A percentile compares a stretch with the other conserved stretches of the same genome.
Evolutionary conservation across 805 yeast species (phyloP).

Genomic region (Kodamaea restingae): DNA sequence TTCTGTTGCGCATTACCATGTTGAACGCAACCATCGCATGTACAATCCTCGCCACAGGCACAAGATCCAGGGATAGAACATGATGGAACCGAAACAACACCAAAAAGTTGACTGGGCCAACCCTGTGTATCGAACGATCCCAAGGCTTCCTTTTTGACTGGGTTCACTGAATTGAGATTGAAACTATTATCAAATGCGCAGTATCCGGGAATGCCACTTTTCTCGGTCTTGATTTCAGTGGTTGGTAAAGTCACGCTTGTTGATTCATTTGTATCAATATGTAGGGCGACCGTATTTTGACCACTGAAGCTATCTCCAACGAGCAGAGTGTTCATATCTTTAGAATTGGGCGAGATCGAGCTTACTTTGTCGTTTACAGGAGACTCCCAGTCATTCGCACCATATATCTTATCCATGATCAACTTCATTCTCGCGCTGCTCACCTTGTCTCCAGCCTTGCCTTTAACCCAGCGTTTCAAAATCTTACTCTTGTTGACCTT

Average conservation of each 20-base stretch:
- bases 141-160: neutral
- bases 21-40: constrained; percentile 34
- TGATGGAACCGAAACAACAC: constrained; percentile 28
- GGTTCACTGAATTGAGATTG: no score
- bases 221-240: no score
- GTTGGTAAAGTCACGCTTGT: no score
- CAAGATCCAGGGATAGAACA: constrained; percentile 37
- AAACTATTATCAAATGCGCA: no score
- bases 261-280: no score
- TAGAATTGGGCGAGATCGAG: no score
- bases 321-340: no score
- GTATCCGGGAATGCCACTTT: no score
- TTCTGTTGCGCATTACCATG: constrained; percentile 23
- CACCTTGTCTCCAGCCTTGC: constrained; percentile 1
- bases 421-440: constrained; percentile 3
- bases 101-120: constrained; percentile 14
- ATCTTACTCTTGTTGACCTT: constrained; percentile 34
- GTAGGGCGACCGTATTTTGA: no score
- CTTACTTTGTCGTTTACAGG: neutral
- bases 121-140: neutral
- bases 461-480: constrained; percentile 13
- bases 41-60: constrained; percentile 33
- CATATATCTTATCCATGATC: neutral
- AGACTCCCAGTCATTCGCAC: neutral
- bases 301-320: no score